Evolutionary conservation across 768 basidiomycete species (phyloP).

Genomic region (Trametes maxima): DNA sequence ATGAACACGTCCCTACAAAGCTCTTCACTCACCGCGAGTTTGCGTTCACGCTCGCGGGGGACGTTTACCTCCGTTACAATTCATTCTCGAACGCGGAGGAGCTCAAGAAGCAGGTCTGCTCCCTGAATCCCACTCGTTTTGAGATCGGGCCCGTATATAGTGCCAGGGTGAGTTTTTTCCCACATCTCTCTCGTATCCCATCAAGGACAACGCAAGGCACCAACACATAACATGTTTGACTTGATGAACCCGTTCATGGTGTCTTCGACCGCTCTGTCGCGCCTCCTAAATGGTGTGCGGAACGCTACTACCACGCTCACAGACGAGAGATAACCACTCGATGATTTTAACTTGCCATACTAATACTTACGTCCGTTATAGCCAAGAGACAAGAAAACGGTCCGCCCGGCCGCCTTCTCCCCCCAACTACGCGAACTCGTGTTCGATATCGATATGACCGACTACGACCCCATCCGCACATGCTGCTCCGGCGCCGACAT

Average conservation of each 20-base stretch:
- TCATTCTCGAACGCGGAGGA: conserved; percentile 86
- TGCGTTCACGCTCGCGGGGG: conserved; percentile 88
- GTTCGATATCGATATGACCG: conserved; percentile 99
- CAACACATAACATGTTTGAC: no score
- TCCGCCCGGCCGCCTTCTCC: conserved; percentile 65
- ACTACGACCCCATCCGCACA: conserved; percentile 93
- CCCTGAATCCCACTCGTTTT: conserved; percentile 88
- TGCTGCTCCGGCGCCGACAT: conserved; percentile 93
- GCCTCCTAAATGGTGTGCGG: no score
- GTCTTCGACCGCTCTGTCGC: no score
- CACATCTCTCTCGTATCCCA: not conserved
- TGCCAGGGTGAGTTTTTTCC: conserved; percentile 60
- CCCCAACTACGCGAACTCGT: conserved; percentile 90
- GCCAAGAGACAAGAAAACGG: conserved; percentile 89
- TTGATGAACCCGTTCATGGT: no score
- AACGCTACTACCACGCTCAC: no score
- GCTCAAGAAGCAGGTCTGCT: conserved; percentile 85
- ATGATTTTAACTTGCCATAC: not conserved
- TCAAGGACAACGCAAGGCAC: not conserved
- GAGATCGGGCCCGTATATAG: conserved; percentile 97
- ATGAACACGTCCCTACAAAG: conserved; percentile 75
- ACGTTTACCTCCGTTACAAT: conserved; percentile 94
- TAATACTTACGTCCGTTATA: conserved; percentile 32
- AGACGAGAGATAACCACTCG: no score
- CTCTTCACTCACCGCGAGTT: conserved; percentile 95